These are phyloP conservation scores for Echinochloa phyllopogon DNA, from an alignment of 176 grass and related monocot genomes.

Conservation along the genomic window DNA sequence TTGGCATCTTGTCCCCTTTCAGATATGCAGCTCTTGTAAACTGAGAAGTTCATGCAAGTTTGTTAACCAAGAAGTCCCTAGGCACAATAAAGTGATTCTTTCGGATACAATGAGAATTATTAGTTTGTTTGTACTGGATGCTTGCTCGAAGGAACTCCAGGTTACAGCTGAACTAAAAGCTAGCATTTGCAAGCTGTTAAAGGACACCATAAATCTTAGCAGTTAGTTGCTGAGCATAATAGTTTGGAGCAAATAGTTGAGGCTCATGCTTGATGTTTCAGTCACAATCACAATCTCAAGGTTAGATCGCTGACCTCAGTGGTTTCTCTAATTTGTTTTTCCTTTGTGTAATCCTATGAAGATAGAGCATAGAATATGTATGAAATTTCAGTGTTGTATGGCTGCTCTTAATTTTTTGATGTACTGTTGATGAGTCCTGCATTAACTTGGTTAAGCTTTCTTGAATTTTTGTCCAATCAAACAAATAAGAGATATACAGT, in stretches of 20 bases:
- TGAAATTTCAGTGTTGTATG: not conserved
- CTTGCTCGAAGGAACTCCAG: slow-evolving; percentile 40
- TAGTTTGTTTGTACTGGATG: slow-evolving; percentile 62
- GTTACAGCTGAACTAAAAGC: slow-evolving; percentile 57
- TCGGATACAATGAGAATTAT: slow-evolving; percentile 70
- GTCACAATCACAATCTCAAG: slow-evolving; percentile 11
- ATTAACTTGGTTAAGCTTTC: not conserved
- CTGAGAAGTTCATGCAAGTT: slow-evolving; percentile 72
- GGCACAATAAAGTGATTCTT: slow-evolving; percentile 71
- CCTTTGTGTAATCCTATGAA: not conserved
- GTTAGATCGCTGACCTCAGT: slow-evolving; percentile 7
- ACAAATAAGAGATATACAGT: not conserved
- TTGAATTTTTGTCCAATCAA: not conserved
- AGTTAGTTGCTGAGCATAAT: slow-evolving; percentile 22
- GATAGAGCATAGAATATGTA: not conserved
- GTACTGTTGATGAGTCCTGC: not conserved
- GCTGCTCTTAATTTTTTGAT: not conserved
- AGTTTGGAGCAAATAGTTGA: not conserved
- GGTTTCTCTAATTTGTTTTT: not conserved
- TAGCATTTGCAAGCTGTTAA: slow-evolving; percentile 66
- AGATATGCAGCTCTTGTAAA: slow-evolving; percentile 71
- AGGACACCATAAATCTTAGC: slow-evolving; percentile 78
- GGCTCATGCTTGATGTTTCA: not conserved
- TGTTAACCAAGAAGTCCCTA: slow-evolving; percentile 57
- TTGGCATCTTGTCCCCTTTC: slow-evolving; percentile 30